These are phyloP conservation scores for Leccinum rimulosum DNA, from an alignment of 768 basidiomycete genomes.

Conservation along the genomic window DNA sequence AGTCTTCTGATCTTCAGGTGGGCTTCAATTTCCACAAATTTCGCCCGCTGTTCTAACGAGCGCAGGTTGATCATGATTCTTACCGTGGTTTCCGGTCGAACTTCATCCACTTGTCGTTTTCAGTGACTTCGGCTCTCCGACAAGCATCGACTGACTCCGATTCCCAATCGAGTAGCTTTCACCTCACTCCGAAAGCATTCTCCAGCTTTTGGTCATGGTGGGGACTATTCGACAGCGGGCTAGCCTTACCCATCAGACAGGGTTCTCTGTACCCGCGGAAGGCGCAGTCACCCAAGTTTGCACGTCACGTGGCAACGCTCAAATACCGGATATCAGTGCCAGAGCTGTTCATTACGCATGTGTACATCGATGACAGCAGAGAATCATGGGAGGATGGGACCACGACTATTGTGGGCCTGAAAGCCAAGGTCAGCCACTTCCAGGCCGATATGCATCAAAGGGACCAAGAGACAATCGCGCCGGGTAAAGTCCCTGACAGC, in stretches of 20 bases:
- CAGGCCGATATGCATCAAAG: slow-evolving; percentile 92
- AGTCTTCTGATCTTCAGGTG: slow-evolving; percentile 47
- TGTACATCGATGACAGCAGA: slow-evolving; percentile 76
- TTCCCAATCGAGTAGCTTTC: slow-evolving; percentile 61
- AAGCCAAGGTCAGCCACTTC: slow-evolving; percentile 76
- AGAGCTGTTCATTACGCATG: slow-evolving; percentile 82
- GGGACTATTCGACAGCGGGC: slow-evolving; percentile 72
- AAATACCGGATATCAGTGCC: slow-evolving; percentile 83
- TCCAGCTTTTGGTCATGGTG: slow-evolving; percentile 95
- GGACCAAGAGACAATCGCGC: slow-evolving; percentile 70
- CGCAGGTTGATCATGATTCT: slow-evolving; percentile 60
- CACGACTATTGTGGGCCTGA: slow-evolving; percentile 80
- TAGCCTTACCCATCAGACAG: slow-evolving; percentile 84
- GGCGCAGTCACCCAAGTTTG: slow-evolving; percentile 79
- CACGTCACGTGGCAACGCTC: slow-evolving; percentile 83
- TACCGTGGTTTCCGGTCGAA: slow-evolving; percentile 89
- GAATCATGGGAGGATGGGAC: slow-evolving; percentile 81
- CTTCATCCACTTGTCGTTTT: slow-evolving; percentile 89
- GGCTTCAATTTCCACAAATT: slow-evolving; percentile 7
- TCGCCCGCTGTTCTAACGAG: background rate
- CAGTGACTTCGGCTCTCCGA: slow-evolving; percentile 65
- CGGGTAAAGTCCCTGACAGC: slow-evolving; percentile 54
- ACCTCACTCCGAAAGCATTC: slow-evolving; percentile 82
- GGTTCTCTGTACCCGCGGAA: slow-evolving; percentile 77
- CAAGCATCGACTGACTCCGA: slow-evolving; percentile 19